Percentiles rank a stretch among this genome's conserved stretches.
Conservation (phyloP, 2,329 filamentous ascomycete species). For the Biscogniauxia mediterranea region DNA sequence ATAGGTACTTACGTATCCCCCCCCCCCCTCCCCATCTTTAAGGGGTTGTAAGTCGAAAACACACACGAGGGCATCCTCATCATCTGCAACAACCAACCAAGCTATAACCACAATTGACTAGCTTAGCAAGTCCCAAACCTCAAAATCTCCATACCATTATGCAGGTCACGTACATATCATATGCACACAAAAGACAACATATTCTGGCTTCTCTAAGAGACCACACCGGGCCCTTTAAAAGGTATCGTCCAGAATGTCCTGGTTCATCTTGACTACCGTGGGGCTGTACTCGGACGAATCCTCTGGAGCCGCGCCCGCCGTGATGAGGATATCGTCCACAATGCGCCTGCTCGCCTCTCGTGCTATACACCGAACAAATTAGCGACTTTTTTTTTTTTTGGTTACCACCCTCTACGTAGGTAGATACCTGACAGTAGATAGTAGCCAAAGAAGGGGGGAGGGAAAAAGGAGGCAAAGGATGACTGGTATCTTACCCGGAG, state of each 20-base stretch:
- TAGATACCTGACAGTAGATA: too few relatives aligned
- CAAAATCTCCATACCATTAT: too few relatives aligned
- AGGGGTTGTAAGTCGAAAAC: too few relatives aligned
- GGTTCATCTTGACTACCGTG: constrained; percentile 63
- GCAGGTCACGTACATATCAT: too few relatives aligned
- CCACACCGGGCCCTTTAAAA: constrained; percentile 42
- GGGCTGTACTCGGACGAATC: constrained; percentile 60
- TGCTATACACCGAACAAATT: constrained; percentile 43
- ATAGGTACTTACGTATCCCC: too few relatives aligned
- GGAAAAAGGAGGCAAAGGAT: background rate
- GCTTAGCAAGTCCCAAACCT: too few relatives aligned
- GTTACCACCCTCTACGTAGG: too few relatives aligned
- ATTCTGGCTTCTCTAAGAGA: background rate
- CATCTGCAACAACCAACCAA: too few relatives aligned
- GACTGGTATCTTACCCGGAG: constrained; percentile 61
- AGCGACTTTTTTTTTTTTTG: background rate
- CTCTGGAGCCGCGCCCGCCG: constrained; percentile 65
- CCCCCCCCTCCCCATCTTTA: too few relatives aligned
- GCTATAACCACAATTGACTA: too few relatives aligned
- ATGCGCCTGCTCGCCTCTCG: constrained; percentile 79
- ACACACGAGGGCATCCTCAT: too few relatives aligned
- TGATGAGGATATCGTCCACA: constrained; percentile 75
- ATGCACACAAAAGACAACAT: background rate
- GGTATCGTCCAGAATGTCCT: constrained; percentile 60
- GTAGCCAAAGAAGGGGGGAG: too few relatives aligned